Evolutionary conservation across 2,329 filamentous ascomycete genomes (phyloP).

Genomic region (Hirsutella minnesotensis): DNA sequence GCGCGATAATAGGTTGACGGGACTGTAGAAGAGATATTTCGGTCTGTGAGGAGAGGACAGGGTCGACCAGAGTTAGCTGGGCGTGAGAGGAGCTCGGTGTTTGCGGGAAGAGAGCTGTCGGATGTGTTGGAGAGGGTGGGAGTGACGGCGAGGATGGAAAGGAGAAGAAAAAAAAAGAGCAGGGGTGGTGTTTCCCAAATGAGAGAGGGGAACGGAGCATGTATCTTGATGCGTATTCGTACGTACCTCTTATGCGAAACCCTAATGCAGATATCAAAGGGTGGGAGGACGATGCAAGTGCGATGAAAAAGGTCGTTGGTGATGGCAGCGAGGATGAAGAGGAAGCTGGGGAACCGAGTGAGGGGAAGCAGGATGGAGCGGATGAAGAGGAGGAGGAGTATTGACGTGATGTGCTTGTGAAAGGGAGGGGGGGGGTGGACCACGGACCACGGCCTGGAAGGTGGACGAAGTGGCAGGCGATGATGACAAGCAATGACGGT

Average conservation of each 20-base stretch:
- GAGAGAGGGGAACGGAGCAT: not conserved
- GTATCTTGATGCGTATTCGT: not conserved
- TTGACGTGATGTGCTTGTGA: not conserved
- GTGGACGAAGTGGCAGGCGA: not conserved
- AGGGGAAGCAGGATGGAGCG: not conserved
- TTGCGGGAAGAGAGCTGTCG: not conserved
- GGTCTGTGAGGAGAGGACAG: not conserved
- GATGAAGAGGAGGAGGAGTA: too few relatives aligned
- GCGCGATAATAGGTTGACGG: too few relatives aligned
- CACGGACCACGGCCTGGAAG: not conserved
- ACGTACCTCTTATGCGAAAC: not conserved
- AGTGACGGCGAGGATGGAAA: not conserved
- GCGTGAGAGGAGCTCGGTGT: not conserved
- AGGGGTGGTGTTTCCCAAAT: not conserved
- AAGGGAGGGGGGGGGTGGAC: not conserved
- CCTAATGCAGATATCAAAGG: not conserved
- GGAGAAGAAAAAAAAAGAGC: not conserved
- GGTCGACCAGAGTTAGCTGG: not conserved
- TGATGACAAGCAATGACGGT: not conserved
- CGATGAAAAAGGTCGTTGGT: too few relatives aligned
- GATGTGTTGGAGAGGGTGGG: not conserved
- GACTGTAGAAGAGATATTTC: too few relatives aligned
- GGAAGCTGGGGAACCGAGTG: not conserved
- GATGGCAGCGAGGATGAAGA: not conserved
- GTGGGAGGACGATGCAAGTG: not conserved